Percentiles rank a stretch among this genome's conserved stretches.
Evolutionary conservation across 768 basidiomycete genomes (phyloP).

Genomic region (Dacryopinax primogenitus): DNA sequence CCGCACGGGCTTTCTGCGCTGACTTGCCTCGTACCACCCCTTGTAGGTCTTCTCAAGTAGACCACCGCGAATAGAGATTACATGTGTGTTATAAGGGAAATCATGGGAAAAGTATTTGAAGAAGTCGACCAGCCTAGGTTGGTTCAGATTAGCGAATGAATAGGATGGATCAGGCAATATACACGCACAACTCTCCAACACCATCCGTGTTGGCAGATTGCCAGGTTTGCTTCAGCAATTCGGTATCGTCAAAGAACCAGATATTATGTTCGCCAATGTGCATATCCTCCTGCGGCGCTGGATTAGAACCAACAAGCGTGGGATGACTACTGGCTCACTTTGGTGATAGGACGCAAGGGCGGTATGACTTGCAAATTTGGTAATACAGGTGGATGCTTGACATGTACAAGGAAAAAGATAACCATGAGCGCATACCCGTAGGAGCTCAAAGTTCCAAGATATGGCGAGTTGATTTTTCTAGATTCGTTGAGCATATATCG

Average conservation of each 20-base stretch:
- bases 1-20: background rate
- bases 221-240: conserved; percentile 82
- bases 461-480: conserved; percentile 97
- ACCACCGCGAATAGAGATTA: conserved; percentile 82
- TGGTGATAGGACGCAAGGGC: conserved; percentile 72
- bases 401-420: conserved; percentile 94
- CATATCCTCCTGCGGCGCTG: conserved; percentile 49
- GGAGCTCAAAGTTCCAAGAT: conserved; percentile 89
- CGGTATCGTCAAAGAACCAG: conserved; percentile 98
- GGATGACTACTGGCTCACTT: conserved; percentile 33
- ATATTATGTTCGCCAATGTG: conserved; percentile 70
- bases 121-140: conserved; percentile 85
- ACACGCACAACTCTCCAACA: conserved; percentile 84
- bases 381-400: conserved; percentile 91
- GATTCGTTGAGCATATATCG: background rate
- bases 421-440: conserved; percentile 97
- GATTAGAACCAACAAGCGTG: conserved; percentile 12
- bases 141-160: too few species aligned
- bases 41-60: conserved; percentile 80
- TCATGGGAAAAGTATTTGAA: conserved; percentile 93
- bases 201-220: conserved; percentile 84
- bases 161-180: too few species aligned
- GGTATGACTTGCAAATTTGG: conserved; percentile 95
- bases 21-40: conserved; percentile 46
- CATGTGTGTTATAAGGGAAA: conserved; percentile 81